phyloP scores from a whole-genome alignment of 768 basidiomycete genomes.

The Asterophora lycoperdoides region DNA sequence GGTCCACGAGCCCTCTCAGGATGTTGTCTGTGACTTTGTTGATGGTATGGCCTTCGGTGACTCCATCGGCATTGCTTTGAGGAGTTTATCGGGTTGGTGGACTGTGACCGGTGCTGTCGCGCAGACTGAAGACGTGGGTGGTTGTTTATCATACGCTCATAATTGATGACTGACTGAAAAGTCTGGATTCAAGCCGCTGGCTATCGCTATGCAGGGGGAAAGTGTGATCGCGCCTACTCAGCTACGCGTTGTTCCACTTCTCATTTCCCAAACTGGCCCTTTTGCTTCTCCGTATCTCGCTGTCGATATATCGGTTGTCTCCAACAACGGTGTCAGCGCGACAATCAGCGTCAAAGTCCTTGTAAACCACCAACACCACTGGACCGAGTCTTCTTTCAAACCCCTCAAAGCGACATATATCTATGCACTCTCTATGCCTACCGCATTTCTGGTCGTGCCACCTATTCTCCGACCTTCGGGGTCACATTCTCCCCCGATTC shows the following conservation, averaged over 20 bases:
- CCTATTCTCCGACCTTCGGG: slow-evolving; percentile 37
- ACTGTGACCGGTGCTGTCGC: slow-evolving; percentile 32
- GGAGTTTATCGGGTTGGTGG: slow-evolving; percentile 54
- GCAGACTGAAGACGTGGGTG: slow-evolving; percentile 10
- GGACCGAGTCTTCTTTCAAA: slow-evolving; percentile 32
- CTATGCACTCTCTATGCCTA: slow-evolving; percentile 49
- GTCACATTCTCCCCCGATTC: slow-evolving; percentile 42
- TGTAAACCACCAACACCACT: slow-evolving; percentile 40
- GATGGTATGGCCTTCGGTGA: slow-evolving; percentile 74
- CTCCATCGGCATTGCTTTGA: slow-evolving; percentile 60
- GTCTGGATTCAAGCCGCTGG: slow-evolving; percentile 21
- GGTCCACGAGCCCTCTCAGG: slow-evolving; percentile 44
- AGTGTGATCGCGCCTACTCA: slow-evolving; percentile 57
- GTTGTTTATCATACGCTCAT: not conserved
- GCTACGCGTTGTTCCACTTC: slow-evolving; percentile 54
- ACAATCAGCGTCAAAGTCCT: slow-evolving; percentile 37
- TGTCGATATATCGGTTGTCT: slow-evolving; percentile 37
- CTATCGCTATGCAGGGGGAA: slow-evolving; percentile 23
- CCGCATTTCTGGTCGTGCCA: slow-evolving; percentile 54
- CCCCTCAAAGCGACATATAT: slow-evolving; percentile 58
- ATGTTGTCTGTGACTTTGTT: slow-evolving; percentile 64
- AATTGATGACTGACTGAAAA: not conserved
- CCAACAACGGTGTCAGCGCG: slow-evolving; percentile 17
- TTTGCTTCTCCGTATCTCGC: slow-evolving; percentile 30
- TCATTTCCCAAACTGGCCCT: slow-evolving; percentile 36